Evolutionary conservation across 805 yeast species (phyloP).

Genomic region (Ogataea methanolica): DNA sequence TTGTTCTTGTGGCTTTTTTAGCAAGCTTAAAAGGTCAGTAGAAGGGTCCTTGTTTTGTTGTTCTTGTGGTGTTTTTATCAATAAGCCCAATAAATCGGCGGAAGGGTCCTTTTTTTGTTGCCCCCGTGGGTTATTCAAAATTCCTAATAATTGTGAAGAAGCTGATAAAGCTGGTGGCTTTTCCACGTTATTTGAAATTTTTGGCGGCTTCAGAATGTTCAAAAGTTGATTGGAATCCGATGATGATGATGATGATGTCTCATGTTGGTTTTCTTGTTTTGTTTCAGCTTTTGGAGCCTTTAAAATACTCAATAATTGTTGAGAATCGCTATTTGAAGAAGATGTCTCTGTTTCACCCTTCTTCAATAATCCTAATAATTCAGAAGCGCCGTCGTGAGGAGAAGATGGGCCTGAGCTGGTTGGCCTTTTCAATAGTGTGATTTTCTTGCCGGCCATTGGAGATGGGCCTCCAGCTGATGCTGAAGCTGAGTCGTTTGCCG

Average conservation of each 20-base stretch:
- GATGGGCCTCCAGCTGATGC: neutral
- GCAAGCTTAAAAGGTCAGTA: neutral
- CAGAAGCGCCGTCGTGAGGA: slow-evolving; percentile 4
- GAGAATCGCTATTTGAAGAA: neutral
- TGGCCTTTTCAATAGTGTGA: slow-evolving; percentile 2
- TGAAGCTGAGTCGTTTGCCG: neutral
- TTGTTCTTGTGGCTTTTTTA: neutral
- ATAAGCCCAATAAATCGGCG: neutral
- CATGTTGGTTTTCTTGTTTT: neutral
- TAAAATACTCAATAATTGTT: slow-evolving; percentile 9
- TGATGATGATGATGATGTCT: neutral
- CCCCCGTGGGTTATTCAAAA: neutral
- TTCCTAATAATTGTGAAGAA: neutral
- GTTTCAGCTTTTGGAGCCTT: slow-evolving; percentile 5
- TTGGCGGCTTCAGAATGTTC: slow-evolving; percentile 1
- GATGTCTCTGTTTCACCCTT: neutral
- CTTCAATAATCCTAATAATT: slow-evolving; percentile 3
- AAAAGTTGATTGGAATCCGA: slow-evolving; percentile 1
- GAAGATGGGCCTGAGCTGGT: neutral
- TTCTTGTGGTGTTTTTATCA: slow-evolving; percentile 1
- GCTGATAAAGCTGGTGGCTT: neutral
- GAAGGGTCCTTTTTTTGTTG: neutral
- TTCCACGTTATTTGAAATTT: no score
- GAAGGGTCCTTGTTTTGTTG: neutral
- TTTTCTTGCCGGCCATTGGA: slow-evolving; percentile 1